phyloP scores from a whole-genome alignment of 495 filamentous ascomycete species.

The Penicillium robsamsonii region DNA sequence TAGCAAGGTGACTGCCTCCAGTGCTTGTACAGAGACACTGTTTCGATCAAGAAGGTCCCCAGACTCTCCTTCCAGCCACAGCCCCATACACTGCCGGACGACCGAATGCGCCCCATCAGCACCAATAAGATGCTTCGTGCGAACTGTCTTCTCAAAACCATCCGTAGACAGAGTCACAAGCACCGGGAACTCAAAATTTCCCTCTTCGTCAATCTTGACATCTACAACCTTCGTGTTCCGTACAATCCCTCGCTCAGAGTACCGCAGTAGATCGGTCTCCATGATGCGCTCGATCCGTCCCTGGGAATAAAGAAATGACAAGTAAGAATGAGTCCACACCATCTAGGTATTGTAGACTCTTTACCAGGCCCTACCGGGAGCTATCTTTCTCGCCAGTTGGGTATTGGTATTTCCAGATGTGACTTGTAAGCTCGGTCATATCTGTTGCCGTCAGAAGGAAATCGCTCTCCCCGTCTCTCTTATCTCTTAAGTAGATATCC shows the following conservation, averaged over 20 bases:
- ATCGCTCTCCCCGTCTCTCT: no score
- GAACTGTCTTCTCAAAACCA: slow-evolving; percentile 6
- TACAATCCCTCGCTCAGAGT: slow-evolving; percentile 13
- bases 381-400: no score
- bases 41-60: slow-evolving; percentile 28
- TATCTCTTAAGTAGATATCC: no score
- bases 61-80: slow-evolving; percentile 44
- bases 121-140: slow-evolving; percentile 29
- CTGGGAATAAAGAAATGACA: slow-evolving; percentile 11
- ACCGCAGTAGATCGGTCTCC: slow-evolving; percentile 23
- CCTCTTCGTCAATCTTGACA: slow-evolving; percentile 8
- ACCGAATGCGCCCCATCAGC: slow-evolving; percentile 35
- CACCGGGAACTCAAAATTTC: slow-evolving; percentile 2
- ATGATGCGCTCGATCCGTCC: slow-evolving; percentile 31
- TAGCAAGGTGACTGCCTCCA: slow-evolving; percentile 21
- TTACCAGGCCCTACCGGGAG: no score
- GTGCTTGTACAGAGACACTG: slow-evolving; percentile 23
- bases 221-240: slow-evolving; percentile 11
- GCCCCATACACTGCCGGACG: slow-evolving; percentile 35
- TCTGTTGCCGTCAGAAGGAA: no score
- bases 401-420: no score
- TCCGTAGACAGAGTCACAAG: slow-evolving; percentile 1
- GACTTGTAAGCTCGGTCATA: no score
- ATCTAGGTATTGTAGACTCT: no score
- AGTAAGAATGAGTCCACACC: no score